Evolutionary conservation across 1,284 basidiomycete species (phyloP).

Genomic region (Anthracocystis panici-leucophaei): DNA sequence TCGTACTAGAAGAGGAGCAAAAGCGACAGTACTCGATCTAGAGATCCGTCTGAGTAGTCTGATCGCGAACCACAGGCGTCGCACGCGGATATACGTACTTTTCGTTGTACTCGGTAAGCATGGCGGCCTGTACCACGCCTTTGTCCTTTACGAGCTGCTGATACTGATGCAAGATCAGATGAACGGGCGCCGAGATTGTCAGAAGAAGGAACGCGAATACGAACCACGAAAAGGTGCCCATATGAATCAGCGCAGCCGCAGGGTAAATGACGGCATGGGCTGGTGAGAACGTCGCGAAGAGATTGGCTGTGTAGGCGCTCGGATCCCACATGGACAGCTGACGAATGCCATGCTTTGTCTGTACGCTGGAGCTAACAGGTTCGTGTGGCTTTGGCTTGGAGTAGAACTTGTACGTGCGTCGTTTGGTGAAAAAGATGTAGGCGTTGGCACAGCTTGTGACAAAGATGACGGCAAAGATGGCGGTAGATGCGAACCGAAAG

Average conservation of each 20-base stretch:
- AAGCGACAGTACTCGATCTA: not conserved
- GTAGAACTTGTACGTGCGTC: slow-evolving; percentile 53
- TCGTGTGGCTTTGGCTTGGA: slow-evolving; percentile 26
- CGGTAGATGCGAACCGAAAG: slow-evolving; percentile 33
- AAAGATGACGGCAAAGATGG: slow-evolving; percentile 32
- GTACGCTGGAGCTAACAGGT: slow-evolving; percentile 29
- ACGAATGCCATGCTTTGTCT: slow-evolving; percentile 37
- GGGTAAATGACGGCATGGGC: slow-evolving; percentile 43
- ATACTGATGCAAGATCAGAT: slow-evolving; percentile 46
- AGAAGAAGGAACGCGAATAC: slow-evolving; percentile 32
- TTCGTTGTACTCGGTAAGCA: slow-evolving; percentile 58
- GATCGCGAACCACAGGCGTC: slow-evolving; percentile 52
- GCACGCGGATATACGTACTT: slow-evolving; percentile 58
- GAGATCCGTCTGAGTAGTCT: slow-evolving; percentile 43
- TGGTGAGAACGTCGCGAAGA: slow-evolving; percentile 46
- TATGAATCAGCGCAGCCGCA: slow-evolving; percentile 26
- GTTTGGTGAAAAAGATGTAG: slow-evolving; percentile 48
- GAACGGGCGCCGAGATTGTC: slow-evolving; percentile 35
- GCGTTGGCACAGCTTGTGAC: slow-evolving; percentile 47
- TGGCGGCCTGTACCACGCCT: slow-evolving; percentile 47
- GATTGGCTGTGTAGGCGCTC: slow-evolving; percentile 34
- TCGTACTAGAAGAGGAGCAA: no score
- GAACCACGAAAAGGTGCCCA: slow-evolving; percentile 31
- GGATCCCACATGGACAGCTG: slow-evolving; percentile 52
- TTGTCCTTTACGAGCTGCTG: slow-evolving; percentile 55